Evolutionary conservation across 305 asterid species (phyloP), one percentile per base, ranked within the genome.

Genomic region (Euphrasia arctica): DNA sequence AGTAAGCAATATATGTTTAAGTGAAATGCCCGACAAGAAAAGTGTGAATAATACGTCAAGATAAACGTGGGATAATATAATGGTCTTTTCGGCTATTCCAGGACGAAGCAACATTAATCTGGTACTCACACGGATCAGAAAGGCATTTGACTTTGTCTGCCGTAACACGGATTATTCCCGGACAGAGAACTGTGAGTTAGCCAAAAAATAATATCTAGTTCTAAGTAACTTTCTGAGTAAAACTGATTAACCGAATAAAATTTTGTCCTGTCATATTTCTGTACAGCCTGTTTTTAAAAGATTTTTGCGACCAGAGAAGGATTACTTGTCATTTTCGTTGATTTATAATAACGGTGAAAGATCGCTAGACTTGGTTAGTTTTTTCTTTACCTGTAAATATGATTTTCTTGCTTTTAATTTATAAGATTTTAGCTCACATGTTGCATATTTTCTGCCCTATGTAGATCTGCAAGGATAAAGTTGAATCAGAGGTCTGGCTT

Each of bases 101-200:
- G 98, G 98, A 92, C 64, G 97, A 85, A 81, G 81, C 93, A 68
- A 81, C 97, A 14, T 15, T 50, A 70, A 75, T 82, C 70, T 89
- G 98, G 98, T 82, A 81, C 65, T 92, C 96, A 3, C 90, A 75
- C 80, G 93, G 86, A 77, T 61, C 85, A 59, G 98, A 92, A 79
- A 92, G 91, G 82, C 80, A 75, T 72, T 81, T 92, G 80, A 83
- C 75, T 65, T 75, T 92, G 82, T 76, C 96, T 64, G 67, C 85
- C 67, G 97, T 92, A 76, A 68, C 88, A 63, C 79, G 90, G 54
- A 83, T 92, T 75, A 75, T 84, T 71, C 97, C 95, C 59, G 98
- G 97, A 72, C 98, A 92, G 76, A 89, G 98, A 89, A 89, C 98
- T 15, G 98, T 92, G 81, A 84, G 98, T 85, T 78, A 67, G 71